Conservation (phyloP, 192 early-diverging fungal genomes). For the Funneliformis geosporum region DNA sequence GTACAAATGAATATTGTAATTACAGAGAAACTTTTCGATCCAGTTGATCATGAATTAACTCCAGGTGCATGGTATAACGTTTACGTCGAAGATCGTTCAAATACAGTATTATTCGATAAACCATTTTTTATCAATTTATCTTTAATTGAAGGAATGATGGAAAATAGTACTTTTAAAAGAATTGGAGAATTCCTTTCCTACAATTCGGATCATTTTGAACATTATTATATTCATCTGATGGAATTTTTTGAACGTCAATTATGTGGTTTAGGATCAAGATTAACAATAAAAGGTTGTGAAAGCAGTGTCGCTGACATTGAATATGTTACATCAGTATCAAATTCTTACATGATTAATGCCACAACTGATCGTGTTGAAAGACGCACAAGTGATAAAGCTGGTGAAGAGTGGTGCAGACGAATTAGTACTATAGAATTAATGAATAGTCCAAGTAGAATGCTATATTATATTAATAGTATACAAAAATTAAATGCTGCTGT, state of each 20-base stretch:
- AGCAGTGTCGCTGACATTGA: neutral
- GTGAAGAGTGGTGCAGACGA: constrained; percentile 14
- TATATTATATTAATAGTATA: constrained; percentile 26
- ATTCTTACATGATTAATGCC: neutral
- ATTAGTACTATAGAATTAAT: constrained; percentile 18
- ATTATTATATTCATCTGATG: constrained; percentile 3
- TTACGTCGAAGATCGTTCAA: constrained; percentile 23
- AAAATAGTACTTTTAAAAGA: neutral
- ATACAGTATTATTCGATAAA: constrained; percentile 24
- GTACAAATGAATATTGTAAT: constrained; percentile 25
- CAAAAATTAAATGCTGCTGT: neutral
- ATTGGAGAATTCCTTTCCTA: neutral
- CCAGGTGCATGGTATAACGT: constrained; percentile 32
- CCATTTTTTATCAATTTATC: constrained; percentile 4
- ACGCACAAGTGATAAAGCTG: constrained; percentile 26
- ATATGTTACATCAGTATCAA: neutral
- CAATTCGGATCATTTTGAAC: constrained; percentile 5
- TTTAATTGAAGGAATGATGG: neutral
- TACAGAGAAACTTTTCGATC: constrained; percentile 31
- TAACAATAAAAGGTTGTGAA: neutral
- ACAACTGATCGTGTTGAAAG: neutral
- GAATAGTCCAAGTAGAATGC: constrained; percentile 29
- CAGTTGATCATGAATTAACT: constrained; percentile 16
- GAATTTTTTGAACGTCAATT: constrained; percentile 8
- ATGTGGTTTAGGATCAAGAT: neutral